phyloP scores from a whole-genome alignment of 2,329 filamentous ascomycete species.

The Calonectria multiphialidica region DNA sequence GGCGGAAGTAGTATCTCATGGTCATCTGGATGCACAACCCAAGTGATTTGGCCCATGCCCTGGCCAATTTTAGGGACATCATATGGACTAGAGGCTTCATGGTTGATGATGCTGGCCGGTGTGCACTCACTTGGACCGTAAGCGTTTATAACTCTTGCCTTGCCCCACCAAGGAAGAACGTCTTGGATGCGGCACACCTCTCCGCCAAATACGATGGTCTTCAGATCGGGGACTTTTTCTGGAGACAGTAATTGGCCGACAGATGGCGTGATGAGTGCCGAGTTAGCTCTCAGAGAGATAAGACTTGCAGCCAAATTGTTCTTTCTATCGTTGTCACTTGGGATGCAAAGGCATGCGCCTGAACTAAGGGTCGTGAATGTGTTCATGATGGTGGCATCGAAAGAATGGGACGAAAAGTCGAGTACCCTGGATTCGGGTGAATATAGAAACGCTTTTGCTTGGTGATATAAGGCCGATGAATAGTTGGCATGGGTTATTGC shows the following conservation, averaged over 20 bases:
- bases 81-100: neutral
- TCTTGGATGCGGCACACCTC: neutral
- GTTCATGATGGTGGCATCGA: constrained; percentile 28
- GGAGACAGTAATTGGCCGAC: neutral
- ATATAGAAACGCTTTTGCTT: neutral
- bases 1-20: constrained; percentile 10
- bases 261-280: neutral
- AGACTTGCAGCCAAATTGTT: neutral
- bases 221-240: neutral
- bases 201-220: neutral
- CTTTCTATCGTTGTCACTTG: constrained; percentile 11
- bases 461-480: neutral
- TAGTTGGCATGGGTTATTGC: constrained; percentile 31
- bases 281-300: neutral
- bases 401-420: constrained; percentile 28
- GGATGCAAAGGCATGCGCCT: constrained; percentile 29
- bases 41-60: constrained; percentile 4
- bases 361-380: constrained; percentile 17
- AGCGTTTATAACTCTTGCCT: constrained; percentile 16
- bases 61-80: constrained; percentile 1
- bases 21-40: constrained; percentile 21
- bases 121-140: constrained; percentile 38
- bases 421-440: neutral
- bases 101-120: neutral
- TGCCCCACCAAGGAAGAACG: constrained; percentile 24